phyloP scores from a whole-genome alignment of 345 rosid genomes.

The Populus alba region DNA sequence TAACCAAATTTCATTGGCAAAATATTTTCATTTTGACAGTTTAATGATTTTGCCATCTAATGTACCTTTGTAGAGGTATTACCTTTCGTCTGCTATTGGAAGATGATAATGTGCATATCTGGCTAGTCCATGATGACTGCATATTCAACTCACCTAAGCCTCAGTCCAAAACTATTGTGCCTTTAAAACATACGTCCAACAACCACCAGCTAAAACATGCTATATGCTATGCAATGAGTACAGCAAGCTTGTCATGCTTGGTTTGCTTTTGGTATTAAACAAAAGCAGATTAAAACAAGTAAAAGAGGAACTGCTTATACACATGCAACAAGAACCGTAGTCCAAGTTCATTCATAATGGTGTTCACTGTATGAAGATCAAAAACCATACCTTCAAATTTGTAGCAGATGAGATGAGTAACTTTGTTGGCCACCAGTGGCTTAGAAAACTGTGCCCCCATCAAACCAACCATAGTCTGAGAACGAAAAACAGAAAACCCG shows the following conservation, averaged over 20 bases:
- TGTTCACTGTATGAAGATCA: background rate
- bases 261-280: background rate
- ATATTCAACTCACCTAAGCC: background rate
- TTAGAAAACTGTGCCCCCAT: constrained; percentile 94
- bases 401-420: constrained; percentile 92
- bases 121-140: background rate
- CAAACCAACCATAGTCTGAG: constrained; percentile 81
- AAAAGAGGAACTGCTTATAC: background rate
- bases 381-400: constrained; percentile 76
- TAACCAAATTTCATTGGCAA: background rate
- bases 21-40: background rate
- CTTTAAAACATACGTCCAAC: background rate
- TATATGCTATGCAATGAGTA: background rate
- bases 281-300: background rate
- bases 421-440: constrained; percentile 81
- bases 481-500: constrained; percentile 7
- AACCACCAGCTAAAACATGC: background rate
- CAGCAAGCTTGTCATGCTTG: background rate
- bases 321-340: background rate
- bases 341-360: background rate
- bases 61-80: background rate
- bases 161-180: background rate
- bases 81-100: background rate
- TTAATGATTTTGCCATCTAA: background rate
- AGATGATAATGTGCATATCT: background rate